Evolutionary conservation across 768 basidiomycete genomes (phyloP).

Genomic region (Macrolepiota fuliginosa): DNA sequence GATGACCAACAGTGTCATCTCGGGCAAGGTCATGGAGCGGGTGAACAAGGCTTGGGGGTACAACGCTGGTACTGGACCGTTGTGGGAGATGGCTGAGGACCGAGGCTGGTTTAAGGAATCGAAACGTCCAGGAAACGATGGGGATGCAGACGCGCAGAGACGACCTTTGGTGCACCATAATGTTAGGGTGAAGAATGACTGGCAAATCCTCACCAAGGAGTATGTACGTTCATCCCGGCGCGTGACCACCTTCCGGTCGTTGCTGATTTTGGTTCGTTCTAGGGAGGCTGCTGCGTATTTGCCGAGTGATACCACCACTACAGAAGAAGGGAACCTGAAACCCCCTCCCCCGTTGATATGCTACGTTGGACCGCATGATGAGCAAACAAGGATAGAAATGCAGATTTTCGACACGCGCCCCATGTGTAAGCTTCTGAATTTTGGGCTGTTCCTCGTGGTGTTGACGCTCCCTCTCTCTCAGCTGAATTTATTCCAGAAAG

Average conservation of each 20-base stretch:
- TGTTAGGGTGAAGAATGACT: constrained; percentile 41
- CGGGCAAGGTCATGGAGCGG: constrained; percentile 47
- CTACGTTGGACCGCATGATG: constrained; percentile 60
- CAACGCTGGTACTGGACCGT: constrained; percentile 71
- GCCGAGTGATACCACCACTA: constrained; percentile 50
- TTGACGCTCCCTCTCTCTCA: constrained; percentile 25
- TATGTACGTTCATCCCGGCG: constrained; percentile 32
- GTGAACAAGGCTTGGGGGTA: constrained; percentile 70
- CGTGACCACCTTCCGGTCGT: neutral
- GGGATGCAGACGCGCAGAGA: constrained; percentile 45
- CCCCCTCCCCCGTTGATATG: constrained; percentile 59
- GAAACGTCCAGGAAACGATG: constrained; percentile 25
- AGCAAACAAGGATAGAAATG: constrained; percentile 48
- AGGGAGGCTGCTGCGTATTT: constrained; percentile 62
- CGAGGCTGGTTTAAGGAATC: constrained; percentile 76
- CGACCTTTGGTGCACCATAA: constrained; percentile 58
- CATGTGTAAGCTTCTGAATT: constrained; percentile 46
- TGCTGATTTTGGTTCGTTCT: constrained; percentile 12
- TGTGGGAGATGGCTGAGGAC: constrained; percentile 81
- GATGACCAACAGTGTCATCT: constrained; percentile 57
- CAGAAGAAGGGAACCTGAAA: constrained; percentile 46
- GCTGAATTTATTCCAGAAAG: constrained; percentile 60
- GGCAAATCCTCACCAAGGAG: constrained; percentile 44
- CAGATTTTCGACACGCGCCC: constrained; percentile 53
- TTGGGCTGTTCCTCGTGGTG: neutral